These are phyloP conservation scores for Haplographium delicatum DNA, from an alignment of 495 filamentous ascomycete genomes.

Conservation along the genomic window DNA sequence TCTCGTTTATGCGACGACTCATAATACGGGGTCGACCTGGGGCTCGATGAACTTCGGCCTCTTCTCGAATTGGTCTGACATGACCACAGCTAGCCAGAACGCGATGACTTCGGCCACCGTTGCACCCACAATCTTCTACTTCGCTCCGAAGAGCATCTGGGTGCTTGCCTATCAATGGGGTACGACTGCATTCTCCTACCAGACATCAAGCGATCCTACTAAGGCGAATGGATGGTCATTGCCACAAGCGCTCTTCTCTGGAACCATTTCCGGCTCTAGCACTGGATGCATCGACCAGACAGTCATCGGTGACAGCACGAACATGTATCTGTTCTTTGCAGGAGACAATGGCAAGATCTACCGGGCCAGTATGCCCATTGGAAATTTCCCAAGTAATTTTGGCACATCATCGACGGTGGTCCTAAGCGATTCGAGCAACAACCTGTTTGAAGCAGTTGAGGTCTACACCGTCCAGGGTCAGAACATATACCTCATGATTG, in stretches of 20 bases:
- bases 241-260: conserved; percentile 48
- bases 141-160: conserved; percentile 54
- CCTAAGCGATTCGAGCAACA: conserved; percentile 45
- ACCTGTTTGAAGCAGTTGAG: conserved; percentile 59
- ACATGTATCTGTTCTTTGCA: conserved; percentile 62
- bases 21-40: conserved; percentile 35
- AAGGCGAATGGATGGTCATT: conserved; percentile 52
- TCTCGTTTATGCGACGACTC: conserved; percentile 46
- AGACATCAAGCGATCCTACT: conserved; percentile 51
- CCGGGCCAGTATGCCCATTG: conserved; percentile 52
- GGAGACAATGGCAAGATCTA: conserved; percentile 64
- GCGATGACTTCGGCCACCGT: conserved; percentile 43
- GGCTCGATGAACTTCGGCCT: conserved; percentile 54
- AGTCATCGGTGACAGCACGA: conserved; percentile 49
- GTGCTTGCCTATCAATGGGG: conserved; percentile 60
- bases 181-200: conserved; percentile 50
- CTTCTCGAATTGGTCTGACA: conserved; percentile 49
- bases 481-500: conserved; percentile 54
- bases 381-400: conserved; percentile 54
- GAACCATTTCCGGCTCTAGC: conserved; percentile 42
- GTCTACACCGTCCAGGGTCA: conserved; percentile 54
- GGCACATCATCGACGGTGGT: conserved; percentile 42
- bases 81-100: conserved; percentile 50
- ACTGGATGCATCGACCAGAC: conserved; percentile 55
- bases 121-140: conserved; percentile 58